Evolutionary conservation across 129 eudicot species (phyloP).

Genomic region (carrot (Daucus carota)): DNA sequence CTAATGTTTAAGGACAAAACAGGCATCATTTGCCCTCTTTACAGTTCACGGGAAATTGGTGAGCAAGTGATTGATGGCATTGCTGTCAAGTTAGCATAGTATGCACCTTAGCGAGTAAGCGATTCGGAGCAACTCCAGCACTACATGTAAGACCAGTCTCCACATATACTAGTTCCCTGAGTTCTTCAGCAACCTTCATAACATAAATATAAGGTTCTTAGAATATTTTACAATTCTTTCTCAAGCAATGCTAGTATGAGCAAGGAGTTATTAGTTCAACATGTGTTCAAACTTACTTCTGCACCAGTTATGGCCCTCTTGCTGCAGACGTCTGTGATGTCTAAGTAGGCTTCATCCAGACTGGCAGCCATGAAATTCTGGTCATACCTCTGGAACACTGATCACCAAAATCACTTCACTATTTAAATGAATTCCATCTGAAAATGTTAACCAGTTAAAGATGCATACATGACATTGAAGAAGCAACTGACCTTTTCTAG

Average conservation of each 20-base stretch:
- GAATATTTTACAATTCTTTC: not conserved
- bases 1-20: not conserved
- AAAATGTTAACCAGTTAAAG: not conserved
- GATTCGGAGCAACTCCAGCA: conserved; percentile 95
- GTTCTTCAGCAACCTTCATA: conserved; percentile 79
- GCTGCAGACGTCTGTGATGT: conserved; percentile 71
- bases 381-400: conserved; percentile 82
- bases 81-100: conserved; percentile 12
- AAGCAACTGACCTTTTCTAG: conserved; percentile 65
- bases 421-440: not conserved
- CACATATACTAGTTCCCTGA: conserved; percentile 49
- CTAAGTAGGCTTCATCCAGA: conserved; percentile 96
- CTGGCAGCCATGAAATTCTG: conserved; percentile 81
- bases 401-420: not conserved
- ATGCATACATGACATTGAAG: not conserved
- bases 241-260: not conserved
- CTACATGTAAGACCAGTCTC: conserved; percentile 98
- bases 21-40: not conserved
- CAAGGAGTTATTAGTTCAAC: not conserved
- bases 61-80: not conserved
- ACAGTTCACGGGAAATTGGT: not conserved
- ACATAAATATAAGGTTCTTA: conserved; percentile 3
- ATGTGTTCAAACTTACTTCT: conserved; percentile 49
- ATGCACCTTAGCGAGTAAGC: conserved; percentile 91
- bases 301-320: conserved; percentile 55